These are phyloP conservation scores for Carpinus fangiana DNA, from an alignment of 306 rosid genomes.

Conservation along the genomic window DNA sequence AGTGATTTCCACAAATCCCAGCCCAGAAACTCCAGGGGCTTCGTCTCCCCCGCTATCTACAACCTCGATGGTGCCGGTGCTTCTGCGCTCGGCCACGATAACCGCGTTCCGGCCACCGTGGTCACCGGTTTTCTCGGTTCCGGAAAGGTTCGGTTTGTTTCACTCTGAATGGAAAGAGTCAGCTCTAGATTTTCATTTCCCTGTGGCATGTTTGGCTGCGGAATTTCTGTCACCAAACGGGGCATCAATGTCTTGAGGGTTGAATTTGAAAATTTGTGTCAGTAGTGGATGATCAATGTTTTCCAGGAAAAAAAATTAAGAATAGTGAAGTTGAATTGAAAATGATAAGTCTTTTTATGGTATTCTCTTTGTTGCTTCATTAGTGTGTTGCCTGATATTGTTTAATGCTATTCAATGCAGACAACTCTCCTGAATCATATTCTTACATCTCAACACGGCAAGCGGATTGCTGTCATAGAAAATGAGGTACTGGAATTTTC, in stretches of 20 bases:
- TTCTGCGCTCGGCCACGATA: slow-evolving; percentile 40
- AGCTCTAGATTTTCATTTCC: neutral
- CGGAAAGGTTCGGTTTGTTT: slow-evolving; percentile 59
- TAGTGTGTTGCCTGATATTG: neutral
- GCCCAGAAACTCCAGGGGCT: slow-evolving; percentile 37
- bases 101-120: slow-evolving; percentile 82
- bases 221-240: neutral
- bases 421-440: slow-evolving; percentile 91
- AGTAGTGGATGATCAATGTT: neutral
- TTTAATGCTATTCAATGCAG: slow-evolving; percentile 37
- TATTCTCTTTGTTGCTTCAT: neutral
- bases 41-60: slow-evolving; percentile 38
- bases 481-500: slow-evolving; percentile 60
- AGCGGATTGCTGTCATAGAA: slow-evolving; percentile 89
- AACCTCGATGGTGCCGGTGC: slow-evolving; percentile 25
- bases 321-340: neutral
- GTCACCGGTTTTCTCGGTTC: slow-evolving; percentile 93
- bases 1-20: slow-evolving; percentile 4
- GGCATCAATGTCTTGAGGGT: neutral
- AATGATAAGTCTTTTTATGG: neutral
- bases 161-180: neutral
- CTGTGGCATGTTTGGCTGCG: neutral
- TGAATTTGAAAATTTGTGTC: neutral
- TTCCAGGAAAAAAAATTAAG: neutral
- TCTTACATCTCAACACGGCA: slow-evolving; percentile 84